phyloP scores from a whole-genome alignment of 2,329 filamentous ascomycete genomes.

The Claviceps pazoutovae region DNA sequence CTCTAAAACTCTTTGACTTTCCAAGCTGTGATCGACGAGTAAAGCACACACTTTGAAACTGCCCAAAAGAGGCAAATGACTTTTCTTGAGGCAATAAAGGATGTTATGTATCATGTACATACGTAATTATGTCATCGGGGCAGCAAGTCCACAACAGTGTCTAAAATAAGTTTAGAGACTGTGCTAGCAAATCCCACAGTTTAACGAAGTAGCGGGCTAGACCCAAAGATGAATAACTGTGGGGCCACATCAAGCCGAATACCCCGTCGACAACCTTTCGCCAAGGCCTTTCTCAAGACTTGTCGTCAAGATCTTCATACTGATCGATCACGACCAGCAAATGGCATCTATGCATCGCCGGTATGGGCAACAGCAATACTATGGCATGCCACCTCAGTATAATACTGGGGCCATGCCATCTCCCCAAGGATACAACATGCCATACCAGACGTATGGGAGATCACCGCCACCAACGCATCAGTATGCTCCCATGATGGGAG shows the following conservation, averaged over 20 bases:
- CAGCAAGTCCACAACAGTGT: not conserved
- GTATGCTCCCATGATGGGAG: conserved; percentile 38
- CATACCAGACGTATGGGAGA: conserved; percentile 34
- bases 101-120: not conserved
- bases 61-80: no score
- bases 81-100: no score
- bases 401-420: conserved; percentile 35
- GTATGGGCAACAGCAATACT: conserved; percentile 32
- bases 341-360: conserved; percentile 34
- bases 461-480: conserved; percentile 40
- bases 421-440: conserved; percentile 26
- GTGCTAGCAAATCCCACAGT: not conserved
- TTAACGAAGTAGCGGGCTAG: not conserved
- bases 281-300: not conserved
- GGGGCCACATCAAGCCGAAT: not conserved
- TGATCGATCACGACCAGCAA: conserved; percentile 19
- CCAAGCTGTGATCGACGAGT: not conserved
- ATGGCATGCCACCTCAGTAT: conserved; percentile 46
- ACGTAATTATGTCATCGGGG: not conserved
- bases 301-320: not conserved
- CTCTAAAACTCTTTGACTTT: not conserved
- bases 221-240: not conserved
- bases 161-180: not conserved
- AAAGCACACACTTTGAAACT: no score
- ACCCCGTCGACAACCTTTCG: not conserved